Evolutionary conservation across 257 asterid genomes (phyloP).

Genomic region (Nicotiana obtusifolia): DNA sequence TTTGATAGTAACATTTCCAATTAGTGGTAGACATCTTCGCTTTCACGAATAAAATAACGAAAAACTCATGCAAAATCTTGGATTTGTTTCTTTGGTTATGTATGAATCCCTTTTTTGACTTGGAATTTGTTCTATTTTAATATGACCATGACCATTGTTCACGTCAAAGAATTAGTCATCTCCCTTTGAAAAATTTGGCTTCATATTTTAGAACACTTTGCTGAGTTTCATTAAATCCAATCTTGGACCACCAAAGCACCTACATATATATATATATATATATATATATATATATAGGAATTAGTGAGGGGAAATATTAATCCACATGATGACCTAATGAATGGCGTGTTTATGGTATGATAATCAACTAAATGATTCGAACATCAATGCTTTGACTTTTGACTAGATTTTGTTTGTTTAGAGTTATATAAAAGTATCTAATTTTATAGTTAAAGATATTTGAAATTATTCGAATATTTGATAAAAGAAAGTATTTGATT

Average conservation of each 20-base stretch:
- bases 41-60: slow-evolving; percentile 1
- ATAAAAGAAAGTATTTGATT: no score
- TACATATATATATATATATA: neutral
- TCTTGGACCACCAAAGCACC: neutral
- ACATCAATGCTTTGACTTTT: no score
- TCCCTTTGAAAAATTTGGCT: neutral
- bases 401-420: no score
- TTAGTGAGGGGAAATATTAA: neutral
- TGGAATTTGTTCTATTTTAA: neutral
- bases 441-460: no score
- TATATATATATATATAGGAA: neutral
- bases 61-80: neutral
- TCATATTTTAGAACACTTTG: neutral
- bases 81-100: neutral
- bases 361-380: no score
- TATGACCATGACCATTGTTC: neutral
- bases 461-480: no score
- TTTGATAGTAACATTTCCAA: slow-evolving; percentile 1
- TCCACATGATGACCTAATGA: neutral
- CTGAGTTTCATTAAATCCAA: neutral
- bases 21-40: slow-evolving; percentile 10
- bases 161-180: neutral
- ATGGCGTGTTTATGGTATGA: neutral
- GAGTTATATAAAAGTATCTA: no score
- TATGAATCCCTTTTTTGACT: neutral